Evolutionary conservation across 2,329 filamentous ascomycete species (phyloP), one percentile per base, ranked within the genome.

Genomic region (Colletotrichum sansevieriae): DNA sequence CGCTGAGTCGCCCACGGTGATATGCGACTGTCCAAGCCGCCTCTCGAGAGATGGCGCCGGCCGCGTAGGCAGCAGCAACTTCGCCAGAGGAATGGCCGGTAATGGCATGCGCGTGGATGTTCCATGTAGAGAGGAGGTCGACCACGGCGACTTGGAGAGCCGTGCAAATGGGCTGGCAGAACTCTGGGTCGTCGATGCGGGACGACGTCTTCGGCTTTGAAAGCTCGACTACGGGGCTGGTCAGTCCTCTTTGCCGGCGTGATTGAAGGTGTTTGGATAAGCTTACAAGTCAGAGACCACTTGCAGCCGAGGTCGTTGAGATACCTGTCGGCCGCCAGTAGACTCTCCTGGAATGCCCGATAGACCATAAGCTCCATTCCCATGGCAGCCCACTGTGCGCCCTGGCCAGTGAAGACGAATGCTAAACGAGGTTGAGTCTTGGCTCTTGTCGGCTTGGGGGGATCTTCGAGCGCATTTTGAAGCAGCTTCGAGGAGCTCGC

Each of bases 11-110:
- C 2, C 83, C 84, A n/a, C 83, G 78, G 71, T 82, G 80, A 73
- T 87, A 89, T 0, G 86, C 86, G 8, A 84, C 79, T 0, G 79
- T 77, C 75, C 86, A 82, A 51, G 82, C 81, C 1, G 80, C 76
- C 29, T 84, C 78, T 41, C 84, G 78, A 1, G 78, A 76, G 6
- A 81, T 59, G 4, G 65, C 70, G 1, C 78, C 77, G 0, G 80
- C 74, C 1, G 83, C 78, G 63, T 83, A 85, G 0, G 84, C 84
- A 3, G 83, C 83, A 2, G 74, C 82, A 29, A 85, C 84, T 59
- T 86, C 84, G 8, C 84, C 84, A 43, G 77, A 81, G 0, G 83
- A 85, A 69, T 86, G 84, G 0, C 84, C 83, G 2, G 78, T 74
- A 0, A 84, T 82, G 3, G 76, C 77, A 0, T 73, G 51, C 0